Base-by-base conservation (phyloP, 1,284 basidiomycete genomes). In the Malassezia sp. region DNA sequence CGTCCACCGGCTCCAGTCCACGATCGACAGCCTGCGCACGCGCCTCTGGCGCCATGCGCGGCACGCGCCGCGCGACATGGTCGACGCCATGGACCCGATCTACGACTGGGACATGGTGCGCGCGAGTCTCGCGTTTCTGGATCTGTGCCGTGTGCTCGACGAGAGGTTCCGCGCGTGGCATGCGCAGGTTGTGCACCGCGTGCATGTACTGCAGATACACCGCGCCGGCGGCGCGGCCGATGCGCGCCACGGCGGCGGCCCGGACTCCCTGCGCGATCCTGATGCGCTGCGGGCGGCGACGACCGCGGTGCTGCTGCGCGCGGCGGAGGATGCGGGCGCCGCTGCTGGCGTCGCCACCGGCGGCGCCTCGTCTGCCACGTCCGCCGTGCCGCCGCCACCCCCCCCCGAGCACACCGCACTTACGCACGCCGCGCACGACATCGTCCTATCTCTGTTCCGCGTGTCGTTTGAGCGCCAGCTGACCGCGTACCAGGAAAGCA, bases 41-140 rank as follows among this genome's bases (percentile, higher is more conserved):
- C 48, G 42, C 10, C 38, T 33, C 27, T 33, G 26, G 27, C 33
- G 32, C 24, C 42, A 45, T 34, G 32, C 23, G 28, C 37, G 31
- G 14, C 23, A 35, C 41, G 10, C 29, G 22, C 39, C 11, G 11
- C 26, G 40, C 4, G 29, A 18, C 5, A n/a, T 7, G 5, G 12
- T 44, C 22, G 26, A 36, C 20, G 48, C 39, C 22, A 34, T 42
- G 28, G 47, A 49, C 29, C 41, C 40, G 22, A 27, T 44, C 26
- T 34, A 38, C 22, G 48, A 50, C 32, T 50, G 48, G 48, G 36
- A 38, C 29, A 24, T 50, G 17, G 38, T 50, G n/a, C 42, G 35
- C 20, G 48, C 42, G 7, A 28, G 37, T n/a, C 28, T 40, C 5
- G 26, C 20, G 14, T n/a, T 50, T 18, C 15, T 49, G 15, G 28